A percentile compares a stretch with the other conserved stretches of the same genome.
Evolutionary conservation across 2,329 filamentous ascomycete species (phyloP).

Genomic region (Claviceps quebecensis): DNA sequence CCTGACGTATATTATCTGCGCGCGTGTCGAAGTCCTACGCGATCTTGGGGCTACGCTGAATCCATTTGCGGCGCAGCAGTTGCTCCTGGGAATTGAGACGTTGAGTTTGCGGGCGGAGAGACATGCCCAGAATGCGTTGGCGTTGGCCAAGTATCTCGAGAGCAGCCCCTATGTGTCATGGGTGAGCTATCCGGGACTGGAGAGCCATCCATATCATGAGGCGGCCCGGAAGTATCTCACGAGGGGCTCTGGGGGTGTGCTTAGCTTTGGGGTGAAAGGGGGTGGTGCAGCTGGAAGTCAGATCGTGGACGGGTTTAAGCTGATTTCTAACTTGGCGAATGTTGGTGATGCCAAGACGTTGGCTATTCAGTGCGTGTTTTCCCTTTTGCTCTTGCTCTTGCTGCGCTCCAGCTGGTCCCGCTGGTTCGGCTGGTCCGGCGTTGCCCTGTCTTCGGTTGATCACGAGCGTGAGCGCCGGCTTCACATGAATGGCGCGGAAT

Average conservation of each 20-base stretch:
- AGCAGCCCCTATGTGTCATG: conserved; percentile 72
- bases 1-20: conserved; percentile 69
- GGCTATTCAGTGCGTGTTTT: conserved; percentile 53
- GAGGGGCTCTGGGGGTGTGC: conserved; percentile 74
- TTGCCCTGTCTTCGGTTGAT: neutral
- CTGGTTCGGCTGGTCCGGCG: too few species aligned
- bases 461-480: neutral
- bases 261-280: conserved; percentile 89
- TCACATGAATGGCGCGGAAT: neutral
- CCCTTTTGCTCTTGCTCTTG: neutral
- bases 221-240: conserved; percentile 77
- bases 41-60: conserved; percentile 74
- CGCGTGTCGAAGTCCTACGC: conserved; percentile 78
- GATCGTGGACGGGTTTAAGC: conserved; percentile 86
- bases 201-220: conserved; percentile 66
- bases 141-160: conserved; percentile 71
- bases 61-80: conserved; percentile 85
- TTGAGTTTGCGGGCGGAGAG: conserved; percentile 74
- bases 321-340: conserved; percentile 92
- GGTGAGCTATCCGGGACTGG: conserved; percentile 86
- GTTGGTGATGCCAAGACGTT: conserved; percentile 92
- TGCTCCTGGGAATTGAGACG: conserved; percentile 81
- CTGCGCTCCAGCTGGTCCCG: too few species aligned
- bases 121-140: conserved; percentile 71
- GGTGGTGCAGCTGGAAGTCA: conserved; percentile 70